These are phyloP conservation scores for Teunomyces atbi DNA, from an alignment of 805 yeast species.

Conservation along the genomic window DNA sequence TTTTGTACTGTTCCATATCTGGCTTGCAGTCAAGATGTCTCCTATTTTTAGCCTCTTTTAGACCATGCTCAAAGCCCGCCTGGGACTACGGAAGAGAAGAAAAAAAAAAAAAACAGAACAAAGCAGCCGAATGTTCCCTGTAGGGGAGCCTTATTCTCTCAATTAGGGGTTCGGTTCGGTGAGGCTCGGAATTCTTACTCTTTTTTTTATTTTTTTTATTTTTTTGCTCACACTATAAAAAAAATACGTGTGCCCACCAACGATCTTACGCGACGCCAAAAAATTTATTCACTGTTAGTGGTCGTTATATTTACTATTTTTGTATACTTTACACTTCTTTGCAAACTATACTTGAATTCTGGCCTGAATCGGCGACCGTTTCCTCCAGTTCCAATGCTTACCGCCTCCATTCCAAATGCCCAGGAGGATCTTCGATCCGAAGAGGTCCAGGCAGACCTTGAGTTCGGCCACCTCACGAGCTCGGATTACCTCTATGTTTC, in stretches of 20 bases:
- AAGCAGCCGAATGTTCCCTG: too few species aligned
- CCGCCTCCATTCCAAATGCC: slow-evolving; percentile 35
- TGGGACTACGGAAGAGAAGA: too few species aligned
- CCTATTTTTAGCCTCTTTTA: too few species aligned
- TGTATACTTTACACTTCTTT: background rate
- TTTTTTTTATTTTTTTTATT: too few species aligned
- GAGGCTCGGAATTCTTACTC: too few species aligned
- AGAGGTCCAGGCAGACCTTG: slow-evolving; percentile 49
- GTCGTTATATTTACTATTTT: background rate
- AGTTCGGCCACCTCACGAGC: slow-evolving; percentile 70
- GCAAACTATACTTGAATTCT: background rate
- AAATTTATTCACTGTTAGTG: background rate
- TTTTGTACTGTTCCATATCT: too few species aligned
- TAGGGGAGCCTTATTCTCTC: too few species aligned
- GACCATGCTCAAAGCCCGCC: too few species aligned
- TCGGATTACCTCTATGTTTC: slow-evolving; percentile 64
- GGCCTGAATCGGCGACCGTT: background rate
- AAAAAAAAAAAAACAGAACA: too few species aligned
- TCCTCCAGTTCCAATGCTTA: slow-evolving; percentile 1
- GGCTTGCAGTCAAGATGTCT: too few species aligned
- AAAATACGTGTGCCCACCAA: background rate
- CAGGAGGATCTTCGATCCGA: slow-evolving; percentile 34
- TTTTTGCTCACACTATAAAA: background rate
- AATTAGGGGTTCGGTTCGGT: too few species aligned
- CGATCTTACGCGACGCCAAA: slow-evolving; percentile 3